Evolutionary conservation across 768 basidiomycete genomes (phyloP).

Genomic region (Aureoboletus auriporus): DNA sequence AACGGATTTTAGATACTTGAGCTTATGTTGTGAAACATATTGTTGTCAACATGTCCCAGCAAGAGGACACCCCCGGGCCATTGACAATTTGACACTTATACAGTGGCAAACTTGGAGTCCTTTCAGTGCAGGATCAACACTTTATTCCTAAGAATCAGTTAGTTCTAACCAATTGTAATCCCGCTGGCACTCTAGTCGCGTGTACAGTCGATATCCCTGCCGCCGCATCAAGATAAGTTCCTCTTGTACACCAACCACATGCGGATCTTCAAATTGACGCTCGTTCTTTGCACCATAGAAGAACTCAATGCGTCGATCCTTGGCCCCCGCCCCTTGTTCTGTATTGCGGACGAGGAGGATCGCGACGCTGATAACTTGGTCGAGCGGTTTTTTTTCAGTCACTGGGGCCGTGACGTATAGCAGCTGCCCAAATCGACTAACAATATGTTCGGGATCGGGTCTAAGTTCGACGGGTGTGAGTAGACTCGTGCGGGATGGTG

Average conservation of each 20-base stretch:
- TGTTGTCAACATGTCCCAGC: no score
- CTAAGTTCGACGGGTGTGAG: constrained; percentile 78
- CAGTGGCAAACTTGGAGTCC: no score
- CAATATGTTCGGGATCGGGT: constrained; percentile 78
- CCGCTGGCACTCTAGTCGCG: no score
- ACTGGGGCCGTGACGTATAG: constrained; percentile 56
- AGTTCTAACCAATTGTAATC: no score
- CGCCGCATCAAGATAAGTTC: no score
- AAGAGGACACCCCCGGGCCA: no score
- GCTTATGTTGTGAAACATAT: no score
- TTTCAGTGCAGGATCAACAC: no score
- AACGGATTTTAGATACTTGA: no score
- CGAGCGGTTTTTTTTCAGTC: constrained; percentile 46
- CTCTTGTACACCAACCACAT: constrained; percentile 67
- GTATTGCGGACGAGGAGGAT: constrained; percentile 80
- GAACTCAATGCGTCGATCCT: constrained; percentile 82
- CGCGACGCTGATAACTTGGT: constrained; percentile 69
- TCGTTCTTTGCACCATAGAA: constrained; percentile 62
- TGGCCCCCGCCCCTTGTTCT: constrained; percentile 56
- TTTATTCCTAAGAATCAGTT: no score
- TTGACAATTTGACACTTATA: no score
- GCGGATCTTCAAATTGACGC: constrained; percentile 72
- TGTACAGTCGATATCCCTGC: no score
- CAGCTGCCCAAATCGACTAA: constrained; percentile 70
- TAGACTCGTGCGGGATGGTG: constrained; percentile 66